A percentile compares a stretch with the other conserved stretches of the same genome.
These are phyloP conservation scores for Camellia oleifera DNA, from an alignment of 179 eudicot genomes.

Conservation along the genomic window DNA sequence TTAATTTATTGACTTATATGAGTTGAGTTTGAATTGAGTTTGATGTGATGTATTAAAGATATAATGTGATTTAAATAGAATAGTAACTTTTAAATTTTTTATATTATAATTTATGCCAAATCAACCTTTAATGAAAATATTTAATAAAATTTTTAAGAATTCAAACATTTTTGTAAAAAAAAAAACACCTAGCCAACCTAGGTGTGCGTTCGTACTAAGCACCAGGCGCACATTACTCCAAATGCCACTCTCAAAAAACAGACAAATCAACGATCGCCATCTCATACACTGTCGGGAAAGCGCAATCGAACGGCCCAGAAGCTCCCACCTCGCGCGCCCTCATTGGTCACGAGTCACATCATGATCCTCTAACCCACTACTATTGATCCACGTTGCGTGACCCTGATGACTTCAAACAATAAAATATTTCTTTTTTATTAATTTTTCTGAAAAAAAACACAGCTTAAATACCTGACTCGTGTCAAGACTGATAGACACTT, in stretches of 20 bases:
- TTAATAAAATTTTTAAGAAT: no score
- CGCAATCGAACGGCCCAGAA: not conserved
- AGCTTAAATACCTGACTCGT: conserved; percentile 14
- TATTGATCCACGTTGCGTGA: conserved; percentile 14
- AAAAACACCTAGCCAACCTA: no score
- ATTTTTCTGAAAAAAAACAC: not conserved
- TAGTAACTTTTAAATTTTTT: no score
- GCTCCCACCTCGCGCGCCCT: not conserved
- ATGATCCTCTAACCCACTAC: not conserved
- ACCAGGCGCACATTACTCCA: not conserved
- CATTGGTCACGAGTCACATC: conserved; percentile 10
- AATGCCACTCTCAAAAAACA: no score
- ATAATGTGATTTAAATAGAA: no score
- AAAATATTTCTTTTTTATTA: not conserved
- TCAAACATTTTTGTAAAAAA: no score
- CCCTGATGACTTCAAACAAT: not conserved
- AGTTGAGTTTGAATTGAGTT: no score
- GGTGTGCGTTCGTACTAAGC: not conserved
- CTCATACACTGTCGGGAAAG: not conserved
- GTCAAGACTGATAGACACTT: conserved; percentile 37
- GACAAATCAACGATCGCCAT: not conserved
- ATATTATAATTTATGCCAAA: no score
- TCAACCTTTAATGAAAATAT: no score
- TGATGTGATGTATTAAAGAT: no score
- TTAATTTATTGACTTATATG: no score